Conservation (phyloP, 2,329 filamentous ascomycete species). For the Blastomyces gilchristii region DNA sequence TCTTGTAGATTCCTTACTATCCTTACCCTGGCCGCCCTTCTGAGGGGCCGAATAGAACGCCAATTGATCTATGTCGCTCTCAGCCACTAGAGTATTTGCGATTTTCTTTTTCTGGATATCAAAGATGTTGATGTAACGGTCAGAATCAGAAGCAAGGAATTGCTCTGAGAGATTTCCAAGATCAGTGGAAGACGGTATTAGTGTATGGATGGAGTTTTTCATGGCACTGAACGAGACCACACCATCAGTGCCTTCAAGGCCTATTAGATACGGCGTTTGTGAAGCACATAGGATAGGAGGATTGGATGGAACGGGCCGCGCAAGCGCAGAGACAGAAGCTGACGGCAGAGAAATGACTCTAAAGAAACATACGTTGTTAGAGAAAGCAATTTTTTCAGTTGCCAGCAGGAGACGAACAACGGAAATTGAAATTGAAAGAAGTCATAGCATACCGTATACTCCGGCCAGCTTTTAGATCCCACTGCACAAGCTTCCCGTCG, state of each 20-base stretch:
- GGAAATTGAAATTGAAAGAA: not conserved
- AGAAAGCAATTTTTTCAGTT: not conserved
- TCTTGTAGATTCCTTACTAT: conserved; percentile 12
- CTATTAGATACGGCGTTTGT: conserved; percentile 39
- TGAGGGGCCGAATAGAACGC: conserved; percentile 27
- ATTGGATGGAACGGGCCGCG: conserved; percentile 32
- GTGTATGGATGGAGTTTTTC: conserved; percentile 39
- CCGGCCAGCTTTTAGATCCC: conserved; percentile 39
- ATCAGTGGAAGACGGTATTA: conserved; percentile 34
- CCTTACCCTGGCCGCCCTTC: conserved; percentile 11
- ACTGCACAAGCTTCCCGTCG: conserved; percentile 44
- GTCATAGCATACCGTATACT: conserved; percentile 32
- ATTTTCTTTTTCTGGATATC: conserved; percentile 35
- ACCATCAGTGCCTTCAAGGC: conserved; percentile 30
- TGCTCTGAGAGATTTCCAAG: conserved; percentile 24
- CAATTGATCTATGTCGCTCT: conserved; percentile 36
- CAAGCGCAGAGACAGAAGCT: conserved; percentile 33
- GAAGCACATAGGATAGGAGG: conserved; percentile 42
- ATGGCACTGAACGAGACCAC: conserved; percentile 39
- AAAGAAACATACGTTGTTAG: conserved; percentile 11
- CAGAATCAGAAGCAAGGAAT: conserved; percentile 42
- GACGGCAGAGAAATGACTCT: conserved; percentile 38
- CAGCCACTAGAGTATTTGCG: conserved; percentile 40
- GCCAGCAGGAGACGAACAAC: not conserved
- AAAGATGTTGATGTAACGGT: conserved; percentile 43